Evolutionary conservation across 106 monocot genomes (phyloP).

Genomic region (Vanilla planifolia): DNA sequence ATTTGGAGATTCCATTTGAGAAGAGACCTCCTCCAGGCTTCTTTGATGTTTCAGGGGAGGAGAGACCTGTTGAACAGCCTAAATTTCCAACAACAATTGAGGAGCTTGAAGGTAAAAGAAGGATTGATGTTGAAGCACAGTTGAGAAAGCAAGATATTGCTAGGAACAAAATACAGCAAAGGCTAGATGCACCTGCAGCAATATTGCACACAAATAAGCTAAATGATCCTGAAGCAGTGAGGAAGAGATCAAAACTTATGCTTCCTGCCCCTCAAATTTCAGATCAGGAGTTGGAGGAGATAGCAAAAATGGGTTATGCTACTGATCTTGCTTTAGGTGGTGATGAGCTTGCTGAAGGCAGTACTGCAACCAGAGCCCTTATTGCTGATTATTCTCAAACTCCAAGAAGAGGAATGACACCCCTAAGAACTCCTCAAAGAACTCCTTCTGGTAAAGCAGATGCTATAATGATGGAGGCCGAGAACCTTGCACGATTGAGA

Average conservation of each 20-base stretch:
- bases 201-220: constrained; percentile 93
- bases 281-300: constrained; percentile 92
- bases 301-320: constrained; percentile 92
- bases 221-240: constrained; percentile 91
- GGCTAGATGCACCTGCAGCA: constrained; percentile 90
- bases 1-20: constrained; percentile 98
- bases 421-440: constrained; percentile 86
- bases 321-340: constrained; percentile 53
- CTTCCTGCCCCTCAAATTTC: constrained; percentile 96
- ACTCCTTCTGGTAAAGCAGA: constrained; percentile 81
- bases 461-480: constrained; percentile 99
- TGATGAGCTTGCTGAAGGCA: constrained; percentile 70
- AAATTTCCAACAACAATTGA: constrained; percentile 95
- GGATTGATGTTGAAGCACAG: constrained; percentile 82
- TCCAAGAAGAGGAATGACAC: constrained; percentile 64
- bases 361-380: constrained; percentile 81
- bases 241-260: constrained; percentile 91
- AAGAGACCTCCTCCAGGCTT: constrained; percentile 97
- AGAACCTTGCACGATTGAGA: constrained; percentile 90
- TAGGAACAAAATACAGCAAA: constrained; percentile 86
- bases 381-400: constrained; percentile 94
- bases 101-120: constrained; percentile 92
- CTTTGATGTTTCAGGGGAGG: constrained; percentile 78
- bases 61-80: constrained; percentile 41
- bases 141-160: constrained; percentile 93